A percentile compares a stretch with the other conserved stretches of the same genome.
Conservation (phyloP, 1,284 basidiomycete species). For the Ustilago bromivora region DNA sequence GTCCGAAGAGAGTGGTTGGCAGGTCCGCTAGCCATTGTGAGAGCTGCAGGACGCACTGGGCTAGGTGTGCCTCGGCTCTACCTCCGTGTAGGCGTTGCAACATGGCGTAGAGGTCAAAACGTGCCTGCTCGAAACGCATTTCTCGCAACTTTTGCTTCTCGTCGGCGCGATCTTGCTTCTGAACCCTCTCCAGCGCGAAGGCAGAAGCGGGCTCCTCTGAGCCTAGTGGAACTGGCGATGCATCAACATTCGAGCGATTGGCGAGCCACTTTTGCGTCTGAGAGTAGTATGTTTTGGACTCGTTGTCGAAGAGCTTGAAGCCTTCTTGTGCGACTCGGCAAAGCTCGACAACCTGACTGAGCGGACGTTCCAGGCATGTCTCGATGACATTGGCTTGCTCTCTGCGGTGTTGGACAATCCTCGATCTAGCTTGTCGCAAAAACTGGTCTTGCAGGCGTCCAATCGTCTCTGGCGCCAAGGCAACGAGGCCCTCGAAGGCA, state of each 20-base stretch:
- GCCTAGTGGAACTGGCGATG: background rate
- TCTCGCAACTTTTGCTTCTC: slow-evolving; percentile 61
- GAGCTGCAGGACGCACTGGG: slow-evolving; percentile 34
- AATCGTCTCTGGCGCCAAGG: slow-evolving; percentile 38
- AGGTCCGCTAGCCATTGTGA: slow-evolving; percentile 38
- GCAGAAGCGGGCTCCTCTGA: slow-evolving; percentile 4
- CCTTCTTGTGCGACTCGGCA: slow-evolving; percentile 47
- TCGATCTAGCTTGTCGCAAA: slow-evolving; percentile 24
- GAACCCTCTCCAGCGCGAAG: slow-evolving; percentile 11
- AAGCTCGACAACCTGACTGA: slow-evolving; percentile 40
- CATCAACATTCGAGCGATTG: slow-evolving; percentile 20
- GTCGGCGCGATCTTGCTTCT: slow-evolving; percentile 48
- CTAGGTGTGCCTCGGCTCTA: slow-evolving; percentile 44
- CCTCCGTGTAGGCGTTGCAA: slow-evolving; percentile 51
- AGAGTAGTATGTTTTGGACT: slow-evolving; percentile 61
- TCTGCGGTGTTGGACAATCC: slow-evolving; percentile 17
- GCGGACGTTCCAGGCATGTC: slow-evolving; percentile 45
- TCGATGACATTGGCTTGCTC: slow-evolving; percentile 36
- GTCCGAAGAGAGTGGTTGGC: slow-evolving; percentile 13
- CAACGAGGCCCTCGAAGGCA: slow-evolving; percentile 32
- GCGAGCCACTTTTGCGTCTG: slow-evolving; percentile 64
- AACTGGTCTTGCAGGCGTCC: slow-evolving; percentile 26
- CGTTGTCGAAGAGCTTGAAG: slow-evolving; percentile 51
- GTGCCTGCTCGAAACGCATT: slow-evolving; percentile 51
- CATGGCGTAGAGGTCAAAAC: slow-evolving; percentile 45